Evolutionary conservation across 1,284 basidiomycete species (phyloP).

Genomic region (Ustilago shanxiensis): DNA sequence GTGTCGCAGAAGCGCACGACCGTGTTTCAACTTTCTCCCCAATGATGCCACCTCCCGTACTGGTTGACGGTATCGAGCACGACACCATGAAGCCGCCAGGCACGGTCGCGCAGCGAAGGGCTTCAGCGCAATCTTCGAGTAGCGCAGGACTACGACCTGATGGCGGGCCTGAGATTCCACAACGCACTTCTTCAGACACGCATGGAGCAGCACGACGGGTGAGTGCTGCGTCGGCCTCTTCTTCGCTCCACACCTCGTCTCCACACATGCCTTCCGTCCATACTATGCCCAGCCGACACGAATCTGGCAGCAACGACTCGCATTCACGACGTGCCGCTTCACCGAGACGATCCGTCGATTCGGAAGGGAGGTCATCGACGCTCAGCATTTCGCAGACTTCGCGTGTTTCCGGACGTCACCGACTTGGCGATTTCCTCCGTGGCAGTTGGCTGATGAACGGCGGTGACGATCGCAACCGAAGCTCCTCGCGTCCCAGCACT

Average conservation of each 20-base stretch:
- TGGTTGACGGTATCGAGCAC: conserved; percentile 13
- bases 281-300: conserved; percentile 22
- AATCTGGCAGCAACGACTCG: conserved; percentile 17
- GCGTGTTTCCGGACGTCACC: conserved; percentile 46
- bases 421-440: conserved; percentile 47
- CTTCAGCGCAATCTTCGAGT: conserved; percentile 31
- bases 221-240: conserved; percentile 21
- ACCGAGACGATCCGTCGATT: conserved; percentile 36
- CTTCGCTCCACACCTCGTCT: conserved; percentile 25
- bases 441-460: conserved; percentile 42
- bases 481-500: conserved; percentile 39
- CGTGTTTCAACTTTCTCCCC: conserved; percentile 18
- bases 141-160: conserved; percentile 33
- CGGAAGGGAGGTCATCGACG: conserved; percentile 35
- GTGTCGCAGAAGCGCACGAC: conserved; percentile 4
- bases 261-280: conserved; percentile 27
- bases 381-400: conserved; percentile 51
- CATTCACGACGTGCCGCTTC: conserved; percentile 30
- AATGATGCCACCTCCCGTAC: conserved; percentile 32
- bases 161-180: conserved; percentile 35
- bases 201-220: conserved; percentile 29
- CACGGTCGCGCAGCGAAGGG: conserved; percentile 22
- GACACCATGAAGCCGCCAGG: conserved; percentile 34
- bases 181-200: conserved; percentile 45
- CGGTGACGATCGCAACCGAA: conserved; percentile 34